Conservation (phyloP, 805 yeast species). For the Myxozyma monticola region DNA sequence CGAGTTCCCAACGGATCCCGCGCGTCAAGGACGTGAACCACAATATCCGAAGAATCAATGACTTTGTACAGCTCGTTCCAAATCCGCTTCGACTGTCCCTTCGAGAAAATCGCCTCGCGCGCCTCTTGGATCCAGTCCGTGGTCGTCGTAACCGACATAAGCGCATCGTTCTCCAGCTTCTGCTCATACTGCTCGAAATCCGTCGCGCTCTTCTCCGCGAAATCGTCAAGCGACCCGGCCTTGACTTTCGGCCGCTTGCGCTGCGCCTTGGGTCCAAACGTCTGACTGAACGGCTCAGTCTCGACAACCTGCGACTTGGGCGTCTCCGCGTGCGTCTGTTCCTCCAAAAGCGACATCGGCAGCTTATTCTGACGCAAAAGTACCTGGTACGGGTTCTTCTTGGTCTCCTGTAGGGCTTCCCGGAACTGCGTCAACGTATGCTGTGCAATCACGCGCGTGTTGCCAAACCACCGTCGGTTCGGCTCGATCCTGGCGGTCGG, state of each 20-base stretch:
- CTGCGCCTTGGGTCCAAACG: constrained; percentile 95
- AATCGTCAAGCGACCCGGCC: constrained; percentile 74
- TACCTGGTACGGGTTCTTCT: constrained; percentile 81
- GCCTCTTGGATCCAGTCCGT: constrained; percentile 87
- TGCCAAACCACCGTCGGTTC: constrained; percentile 96
- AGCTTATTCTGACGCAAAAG: constrained; percentile 83
- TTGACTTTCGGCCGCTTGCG: constrained; percentile 78
- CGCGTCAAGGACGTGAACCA: constrained; percentile 94
- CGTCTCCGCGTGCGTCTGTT: constrained; percentile 62
- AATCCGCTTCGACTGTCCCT: constrained; percentile 97
- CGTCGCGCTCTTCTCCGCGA: constrained; percentile 57
- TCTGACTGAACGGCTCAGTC: constrained; percentile 74
- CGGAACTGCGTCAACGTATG: constrained; percentile 93
- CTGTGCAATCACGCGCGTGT: constrained; percentile 95
- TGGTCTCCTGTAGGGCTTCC: constrained; percentile 86
- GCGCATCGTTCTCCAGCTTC: constrained; percentile 54
- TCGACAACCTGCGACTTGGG: constrained; percentile 82
- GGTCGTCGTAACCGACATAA: constrained; percentile 68
- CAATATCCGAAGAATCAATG: constrained; percentile 96
- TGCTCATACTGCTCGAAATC: constrained; percentile 67
- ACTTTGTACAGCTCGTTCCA: constrained; percentile 98
- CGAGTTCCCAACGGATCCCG: constrained; percentile 97
- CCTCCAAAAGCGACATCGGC: constrained; percentile 93
- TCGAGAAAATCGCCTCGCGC: constrained; percentile 90
- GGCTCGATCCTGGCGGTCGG: constrained; percentile 96